phyloP scores from a whole-genome alignment of 2,329 filamentous ascomycete genomes.

The Fusarium begoniae region DNA sequence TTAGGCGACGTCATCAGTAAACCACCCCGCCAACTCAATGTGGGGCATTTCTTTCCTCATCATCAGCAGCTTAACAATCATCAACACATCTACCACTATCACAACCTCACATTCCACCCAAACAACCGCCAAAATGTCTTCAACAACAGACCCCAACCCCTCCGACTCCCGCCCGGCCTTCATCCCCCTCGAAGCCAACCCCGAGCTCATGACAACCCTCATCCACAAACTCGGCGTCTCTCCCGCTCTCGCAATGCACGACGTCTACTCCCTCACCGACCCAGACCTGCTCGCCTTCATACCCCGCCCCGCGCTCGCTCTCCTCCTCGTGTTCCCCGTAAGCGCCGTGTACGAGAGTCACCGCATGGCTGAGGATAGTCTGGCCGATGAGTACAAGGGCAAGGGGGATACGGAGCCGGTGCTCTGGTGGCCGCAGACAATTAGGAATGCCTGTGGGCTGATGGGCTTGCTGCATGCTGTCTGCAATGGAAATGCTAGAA shows the following conservation, averaged over 20 bases:
- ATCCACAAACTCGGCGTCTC: slow-evolving; percentile 86
- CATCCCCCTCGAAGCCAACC: slow-evolving; percentile 77
- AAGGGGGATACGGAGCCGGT: slow-evolving; percentile 77
- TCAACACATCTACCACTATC: not conserved
- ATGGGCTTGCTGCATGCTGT: slow-evolving; percentile 89
- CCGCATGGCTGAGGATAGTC: slow-evolving; percentile 76
- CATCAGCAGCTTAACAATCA: not conserved
- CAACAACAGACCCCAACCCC: slow-evolving; percentile 53
- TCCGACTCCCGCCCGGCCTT: slow-evolving; percentile 56
- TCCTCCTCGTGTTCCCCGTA: slow-evolving; percentile 92
- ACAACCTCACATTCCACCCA: too few species aligned
- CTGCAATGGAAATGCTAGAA: slow-evolving; percentile 76
- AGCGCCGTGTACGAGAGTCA: slow-evolving; percentile 80
- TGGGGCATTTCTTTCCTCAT: slow-evolving; percentile 1
- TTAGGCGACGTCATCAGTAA: slow-evolving; percentile 25
- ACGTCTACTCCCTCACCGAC: slow-evolving; percentile 91
- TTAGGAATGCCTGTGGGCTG: slow-evolving; percentile 90
- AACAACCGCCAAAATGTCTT: slow-evolving; percentile 41
- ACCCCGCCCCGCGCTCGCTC: slow-evolving; percentile 85
- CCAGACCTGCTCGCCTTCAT: slow-evolving; percentile 85
- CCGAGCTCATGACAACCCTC: slow-evolving; percentile 85
- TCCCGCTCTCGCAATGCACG: slow-evolving; percentile 80
- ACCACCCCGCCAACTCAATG: slow-evolving; percentile 12
- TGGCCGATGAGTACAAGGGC: slow-evolving; percentile 70
- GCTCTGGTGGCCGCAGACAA: slow-evolving; percentile 94